These are phyloP conservation scores for Tolypocladium ophioglossoides DNA, from an alignment of 2,329 filamentous ascomycete genomes.

Conservation along the genomic window DNA sequence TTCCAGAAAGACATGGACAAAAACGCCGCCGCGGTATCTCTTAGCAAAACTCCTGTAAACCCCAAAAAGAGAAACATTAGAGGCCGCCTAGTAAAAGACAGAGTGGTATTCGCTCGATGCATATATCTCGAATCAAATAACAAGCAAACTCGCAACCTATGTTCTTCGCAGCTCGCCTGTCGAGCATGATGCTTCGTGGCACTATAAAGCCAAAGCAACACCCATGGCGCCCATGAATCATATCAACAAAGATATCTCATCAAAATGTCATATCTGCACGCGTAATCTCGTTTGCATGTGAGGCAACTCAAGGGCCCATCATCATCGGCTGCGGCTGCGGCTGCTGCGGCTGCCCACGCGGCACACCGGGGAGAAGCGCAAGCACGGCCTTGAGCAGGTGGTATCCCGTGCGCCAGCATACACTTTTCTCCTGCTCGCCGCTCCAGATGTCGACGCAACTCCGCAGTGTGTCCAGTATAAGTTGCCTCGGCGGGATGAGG, in stretches of 20 bases:
- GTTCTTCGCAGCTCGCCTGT: neutral
- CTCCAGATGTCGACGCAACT: constrained; percentile 25
- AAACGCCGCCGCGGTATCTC: too few species aligned
- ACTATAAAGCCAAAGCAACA: neutral
- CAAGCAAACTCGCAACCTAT: neutral
- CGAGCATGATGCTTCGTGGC: neutral
- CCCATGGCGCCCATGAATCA: neutral
- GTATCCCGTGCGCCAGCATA: constrained; percentile 23
- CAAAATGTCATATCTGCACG: neutral
- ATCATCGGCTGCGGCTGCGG: neutral
- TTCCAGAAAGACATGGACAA: neutral
- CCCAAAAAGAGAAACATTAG: neutral
- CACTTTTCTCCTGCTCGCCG: constrained; percentile 22
- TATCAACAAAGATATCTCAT: neutral
- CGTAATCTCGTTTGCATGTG: neutral
- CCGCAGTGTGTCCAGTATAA: constrained; percentile 22
- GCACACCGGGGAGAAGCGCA: constrained; percentile 1
- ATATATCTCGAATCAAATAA: too few species aligned
- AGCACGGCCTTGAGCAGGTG: constrained; percentile 17
- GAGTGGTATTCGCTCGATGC: neutral
- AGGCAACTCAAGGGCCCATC: neutral
- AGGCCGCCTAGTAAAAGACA: neutral
- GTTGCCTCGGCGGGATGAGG: constrained; percentile 21
- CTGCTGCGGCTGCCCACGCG: neutral
- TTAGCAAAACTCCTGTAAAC: neutral